Percentiles rank a stretch among this genome's conserved stretches.
phyloP scores from a whole-genome alignment of 257 asterid species.

The Knoxia roxburghii region DNA sequence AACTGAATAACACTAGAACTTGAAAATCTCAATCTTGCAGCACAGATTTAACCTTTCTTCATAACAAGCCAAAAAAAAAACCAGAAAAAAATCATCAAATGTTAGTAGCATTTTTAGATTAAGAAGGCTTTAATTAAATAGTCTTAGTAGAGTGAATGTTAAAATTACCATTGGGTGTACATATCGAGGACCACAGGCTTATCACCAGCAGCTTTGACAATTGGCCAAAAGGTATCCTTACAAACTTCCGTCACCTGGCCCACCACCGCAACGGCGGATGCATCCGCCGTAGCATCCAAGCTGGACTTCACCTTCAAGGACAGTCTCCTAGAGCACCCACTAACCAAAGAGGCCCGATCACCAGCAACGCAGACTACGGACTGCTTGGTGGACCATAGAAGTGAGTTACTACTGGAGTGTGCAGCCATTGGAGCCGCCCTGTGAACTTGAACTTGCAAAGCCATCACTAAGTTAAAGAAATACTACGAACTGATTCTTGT shows the following conservation, averaged over 20 bases:
- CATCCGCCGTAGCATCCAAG: constrained; percentile 41
- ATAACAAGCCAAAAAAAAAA: no score
- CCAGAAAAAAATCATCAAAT: not conserved
- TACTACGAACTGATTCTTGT: not conserved
- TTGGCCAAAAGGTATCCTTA: constrained; percentile 75
- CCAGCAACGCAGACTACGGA: constrained; percentile 40
- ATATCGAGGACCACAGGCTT: constrained; percentile 75
- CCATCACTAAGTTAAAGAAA: constrained; percentile 33
- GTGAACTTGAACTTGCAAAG: constrained; percentile 55
- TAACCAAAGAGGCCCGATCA: constrained; percentile 35
- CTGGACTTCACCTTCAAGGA: constrained; percentile 38
- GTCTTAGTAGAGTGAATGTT: not conserved
- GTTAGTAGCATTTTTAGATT: not conserved
- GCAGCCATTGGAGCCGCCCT: constrained; percentile 46
- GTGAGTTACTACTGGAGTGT: constrained; percentile 17
- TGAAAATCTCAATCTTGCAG: not conserved
- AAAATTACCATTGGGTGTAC: constrained; percentile 77
- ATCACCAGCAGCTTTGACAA: constrained; percentile 66
- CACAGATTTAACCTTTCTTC: not conserved
- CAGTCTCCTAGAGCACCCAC: constrained; percentile 27
- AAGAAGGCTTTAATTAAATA: not conserved
- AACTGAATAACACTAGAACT: not conserved
- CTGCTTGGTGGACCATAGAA: constrained; percentile 33
- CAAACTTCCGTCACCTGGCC: constrained; percentile 66
- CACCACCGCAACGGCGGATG: constrained; percentile 33